Conservation (phyloP, 176 grass and related monocot species). For the Avena atlantica region DNA sequence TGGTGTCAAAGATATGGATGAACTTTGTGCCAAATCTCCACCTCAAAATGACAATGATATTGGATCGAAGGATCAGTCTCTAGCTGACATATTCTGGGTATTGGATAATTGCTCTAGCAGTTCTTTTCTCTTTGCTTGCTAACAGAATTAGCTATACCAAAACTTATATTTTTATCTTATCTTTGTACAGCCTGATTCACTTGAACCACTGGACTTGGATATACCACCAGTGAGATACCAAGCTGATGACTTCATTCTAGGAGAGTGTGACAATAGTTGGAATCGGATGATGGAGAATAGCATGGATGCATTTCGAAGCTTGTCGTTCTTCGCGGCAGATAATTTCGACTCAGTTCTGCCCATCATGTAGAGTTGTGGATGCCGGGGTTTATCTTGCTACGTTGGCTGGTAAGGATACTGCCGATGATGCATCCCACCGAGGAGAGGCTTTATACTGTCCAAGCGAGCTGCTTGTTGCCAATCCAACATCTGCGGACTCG, state of each 20-base stretch:
- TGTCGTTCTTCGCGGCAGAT: slow-evolving; percentile 63
- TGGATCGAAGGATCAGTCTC: slow-evolving; percentile 56
- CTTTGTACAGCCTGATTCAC: slow-evolving; percentile 82
- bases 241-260: slow-evolving; percentile 66
- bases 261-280: slow-evolving; percentile 73
- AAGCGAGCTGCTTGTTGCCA: slow-evolving; percentile 44
- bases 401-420: slow-evolving; percentile 40
- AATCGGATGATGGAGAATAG: slow-evolving; percentile 85
- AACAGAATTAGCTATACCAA: slow-evolving; percentile 2
- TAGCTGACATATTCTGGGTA: slow-evolving; percentile 93
- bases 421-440: slow-evolving; percentile 15
- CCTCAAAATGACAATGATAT: slow-evolving; percentile 37
- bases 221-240: slow-evolving; percentile 58
- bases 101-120: slow-evolving; percentile 19
- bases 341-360: slow-evolving; percentile 60
- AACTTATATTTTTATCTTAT: slow-evolving; percentile 18
- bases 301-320: slow-evolving; percentile 82
- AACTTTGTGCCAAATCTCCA: slow-evolving; percentile 47
- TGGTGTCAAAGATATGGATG: slow-evolving; percentile 44
- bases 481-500: slow-evolving; percentile 44
- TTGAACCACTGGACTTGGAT: slow-evolving; percentile 91
- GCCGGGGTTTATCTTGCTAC: slow-evolving; percentile 14
- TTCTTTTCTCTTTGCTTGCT: neutral
- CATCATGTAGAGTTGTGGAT: slow-evolving; percentile 49
- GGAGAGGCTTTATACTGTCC: slow-evolving; percentile 52